Percentiles rank a stretch among this genome's conserved stretches.
Evolutionary conservation across 805 yeast species (phyloP).

Genomic region (Candida corydali): DNA sequence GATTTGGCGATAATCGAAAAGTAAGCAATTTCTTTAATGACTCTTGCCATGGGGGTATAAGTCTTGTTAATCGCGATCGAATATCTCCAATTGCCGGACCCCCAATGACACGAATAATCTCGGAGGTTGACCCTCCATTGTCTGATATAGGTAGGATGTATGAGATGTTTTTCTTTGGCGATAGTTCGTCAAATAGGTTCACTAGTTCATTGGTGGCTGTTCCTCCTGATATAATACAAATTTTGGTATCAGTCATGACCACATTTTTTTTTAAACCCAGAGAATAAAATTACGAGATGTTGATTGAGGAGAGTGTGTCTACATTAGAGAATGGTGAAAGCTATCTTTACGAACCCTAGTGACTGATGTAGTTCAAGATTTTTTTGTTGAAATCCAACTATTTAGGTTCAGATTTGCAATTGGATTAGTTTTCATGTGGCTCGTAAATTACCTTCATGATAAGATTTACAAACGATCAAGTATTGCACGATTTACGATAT

Average conservation of each 20-base stretch:
- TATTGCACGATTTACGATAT: no score
- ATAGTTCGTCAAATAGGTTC: constrained; percentile 7
- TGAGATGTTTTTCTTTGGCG: constrained; percentile 31
- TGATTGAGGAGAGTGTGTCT: no score
- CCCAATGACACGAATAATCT: constrained; percentile 77
- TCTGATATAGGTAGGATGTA: constrained; percentile 83
- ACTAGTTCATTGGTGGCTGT: constrained; percentile 84
- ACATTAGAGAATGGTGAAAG: no score
- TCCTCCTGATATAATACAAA: constrained; percentile 59
- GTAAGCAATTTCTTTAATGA: constrained; percentile 32
- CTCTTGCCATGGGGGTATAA: constrained; percentile 53
- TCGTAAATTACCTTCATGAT: no score
- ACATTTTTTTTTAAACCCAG: not conserved
- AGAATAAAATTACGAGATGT: no score
- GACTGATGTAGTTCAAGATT: no score
- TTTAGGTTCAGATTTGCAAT: no score
- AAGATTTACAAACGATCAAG: no score
- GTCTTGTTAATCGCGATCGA: constrained; percentile 71
- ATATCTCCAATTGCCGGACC: constrained; percentile 97
- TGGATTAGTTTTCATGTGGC: no score
- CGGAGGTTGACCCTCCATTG: constrained; percentile 94
- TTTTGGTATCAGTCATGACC: constrained; percentile 4
- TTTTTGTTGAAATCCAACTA: no score
- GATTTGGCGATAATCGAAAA: constrained; percentile 47
- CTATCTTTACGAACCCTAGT: no score